These are phyloP conservation scores for Lepiota venenata DNA, from an alignment of 768 basidiomycete genomes.

Conservation along the genomic window DNA sequence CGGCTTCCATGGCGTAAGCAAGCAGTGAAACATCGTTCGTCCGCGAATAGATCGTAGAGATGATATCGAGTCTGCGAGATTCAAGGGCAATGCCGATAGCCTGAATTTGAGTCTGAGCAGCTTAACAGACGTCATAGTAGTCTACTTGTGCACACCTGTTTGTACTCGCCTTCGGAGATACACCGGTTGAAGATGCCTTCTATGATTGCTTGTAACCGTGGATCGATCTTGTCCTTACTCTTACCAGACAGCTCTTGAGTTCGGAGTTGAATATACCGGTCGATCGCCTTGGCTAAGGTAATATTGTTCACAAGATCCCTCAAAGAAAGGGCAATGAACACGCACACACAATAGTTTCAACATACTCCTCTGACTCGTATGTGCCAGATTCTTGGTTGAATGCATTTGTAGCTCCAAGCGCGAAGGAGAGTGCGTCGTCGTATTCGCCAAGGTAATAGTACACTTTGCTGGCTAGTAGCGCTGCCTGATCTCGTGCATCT, in stretches of 20 bases:
- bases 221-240: constrained; percentile 65
- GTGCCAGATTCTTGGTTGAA: constrained; percentile 74
- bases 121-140: constrained; percentile 12
- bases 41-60: constrained; percentile 70
- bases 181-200: constrained; percentile 87
- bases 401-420: constrained; percentile 83
- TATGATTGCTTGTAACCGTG: constrained; percentile 78
- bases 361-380: constrained; percentile 75
- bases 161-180: constrained; percentile 85
- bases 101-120: constrained; percentile 32
- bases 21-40: constrained; percentile 77
- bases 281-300: constrained; percentile 85
- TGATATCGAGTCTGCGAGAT: constrained; percentile 82
- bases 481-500: constrained; percentile 76
- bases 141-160: constrained; percentile 55
- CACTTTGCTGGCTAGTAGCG: constrained; percentile 94
- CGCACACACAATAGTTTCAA: constrained; percentile 93
- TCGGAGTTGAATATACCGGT: constrained; percentile 81
- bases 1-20: constrained; percentile 89
- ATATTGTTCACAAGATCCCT: constrained; percentile 2
- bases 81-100: constrained; percentile 96
- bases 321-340: constrained; percentile 17
- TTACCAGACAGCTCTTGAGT: constrained; percentile 45
- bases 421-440: constrained; percentile 94
- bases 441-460: constrained; percentile 97